A percentile compares a stretch with the other conserved stretches of the same genome.
phyloP scores from a whole-genome alignment of 768 basidiomycete species.

The Brasilioporus rufonigricans region DNA sequence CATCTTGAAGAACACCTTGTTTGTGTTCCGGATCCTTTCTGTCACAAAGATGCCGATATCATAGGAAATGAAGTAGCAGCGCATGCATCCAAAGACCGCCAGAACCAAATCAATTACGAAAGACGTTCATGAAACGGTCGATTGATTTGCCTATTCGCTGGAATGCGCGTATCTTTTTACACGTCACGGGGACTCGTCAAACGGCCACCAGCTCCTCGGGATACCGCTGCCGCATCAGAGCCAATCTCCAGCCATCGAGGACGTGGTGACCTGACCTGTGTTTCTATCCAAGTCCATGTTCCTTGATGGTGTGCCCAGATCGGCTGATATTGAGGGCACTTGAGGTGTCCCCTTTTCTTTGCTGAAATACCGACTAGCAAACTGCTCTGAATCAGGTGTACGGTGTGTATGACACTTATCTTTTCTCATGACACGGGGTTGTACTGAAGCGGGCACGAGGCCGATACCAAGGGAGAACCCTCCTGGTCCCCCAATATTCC shows the following conservation, averaged over 20 bases:
- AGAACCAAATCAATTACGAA: conserved; percentile 12
- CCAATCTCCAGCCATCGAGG: conserved; percentile 33
- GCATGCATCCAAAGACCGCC: conserved; percentile 9
- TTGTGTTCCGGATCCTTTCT: conserved; percentile 10
- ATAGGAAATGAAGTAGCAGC: conserved; percentile 28
- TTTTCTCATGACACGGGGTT: conserved; percentile 12
- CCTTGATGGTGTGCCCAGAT: conserved; percentile 15
- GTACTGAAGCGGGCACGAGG: conserved; percentile 3
- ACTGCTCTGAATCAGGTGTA: conserved; percentile 4
- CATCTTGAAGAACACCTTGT: not conserved
- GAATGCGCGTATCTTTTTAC: conserved; percentile 36
- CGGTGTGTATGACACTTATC: not conserved
- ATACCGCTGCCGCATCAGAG: conserved; percentile 31
- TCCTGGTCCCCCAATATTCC: not conserved
- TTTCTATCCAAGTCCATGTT: conserved; percentile 10
- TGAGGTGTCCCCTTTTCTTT: conserved; percentile 2
- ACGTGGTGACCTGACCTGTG: conserved; percentile 27
- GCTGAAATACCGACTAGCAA: conserved; percentile 13
- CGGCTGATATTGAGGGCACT: not conserved
- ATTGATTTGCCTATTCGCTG: conserved; percentile 20
- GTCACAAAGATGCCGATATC: conserved; percentile 31
- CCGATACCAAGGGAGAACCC: conserved; percentile 1
- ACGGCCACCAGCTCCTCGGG: conserved; percentile 37
- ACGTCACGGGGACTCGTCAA: conserved; percentile 39
- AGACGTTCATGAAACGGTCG: conserved; percentile 7